Evolutionary conservation across 805 yeast species (phyloP).

Genomic region (Brettanomyces custersianus): DNA sequence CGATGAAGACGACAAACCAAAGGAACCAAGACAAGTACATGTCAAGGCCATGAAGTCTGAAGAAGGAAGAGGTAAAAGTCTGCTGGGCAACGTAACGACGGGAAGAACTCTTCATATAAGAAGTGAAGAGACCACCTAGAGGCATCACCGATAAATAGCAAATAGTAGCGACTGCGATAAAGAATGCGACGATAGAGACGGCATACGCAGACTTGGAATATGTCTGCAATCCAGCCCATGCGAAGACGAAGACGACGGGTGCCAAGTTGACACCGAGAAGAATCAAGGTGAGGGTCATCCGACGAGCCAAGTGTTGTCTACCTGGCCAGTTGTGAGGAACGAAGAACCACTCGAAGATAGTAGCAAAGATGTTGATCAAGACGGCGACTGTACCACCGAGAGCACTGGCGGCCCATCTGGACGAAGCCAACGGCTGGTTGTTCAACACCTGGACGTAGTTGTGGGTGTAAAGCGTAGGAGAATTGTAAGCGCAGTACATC

Average conservation of each 20-base stretch:
- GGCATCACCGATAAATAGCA: conserved; percentile 92
- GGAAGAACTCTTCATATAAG: conserved; percentile 78
- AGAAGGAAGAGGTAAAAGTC: conserved; percentile 89
- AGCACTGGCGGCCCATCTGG: conserved; percentile 88
- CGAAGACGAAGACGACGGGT: conserved; percentile 80
- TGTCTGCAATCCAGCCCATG: conserved; percentile 61
- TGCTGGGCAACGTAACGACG: conserved; percentile 90
- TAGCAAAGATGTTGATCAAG: conserved; percentile 75
- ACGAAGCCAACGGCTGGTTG: conserved; percentile 83
- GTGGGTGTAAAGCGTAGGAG: conserved; percentile 85
- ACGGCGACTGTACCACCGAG: conserved; percentile 87
- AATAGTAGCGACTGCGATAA: conserved; percentile 77
- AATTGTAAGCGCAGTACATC: conserved; percentile 91
- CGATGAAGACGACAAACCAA: conserved; percentile 84
- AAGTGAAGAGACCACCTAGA: conserved; percentile 89
- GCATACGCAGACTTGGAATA: conserved; percentile 65
- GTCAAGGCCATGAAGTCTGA: conserved; percentile 74
- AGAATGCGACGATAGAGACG: conserved; percentile 80
- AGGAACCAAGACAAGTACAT: conserved; percentile 93
- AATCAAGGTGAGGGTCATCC: conserved; percentile 64
- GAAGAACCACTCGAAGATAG: conserved; percentile 87
- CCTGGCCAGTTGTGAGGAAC: conserved; percentile 99
- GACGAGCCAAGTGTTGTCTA: conserved; percentile 90
- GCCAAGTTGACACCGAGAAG: conserved; percentile 69
- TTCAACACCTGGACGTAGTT: conserved; percentile 76